Base-by-base conservation (phyloP, 202 grass and related monocot genomes). In the Panicum hallii region DNA sequence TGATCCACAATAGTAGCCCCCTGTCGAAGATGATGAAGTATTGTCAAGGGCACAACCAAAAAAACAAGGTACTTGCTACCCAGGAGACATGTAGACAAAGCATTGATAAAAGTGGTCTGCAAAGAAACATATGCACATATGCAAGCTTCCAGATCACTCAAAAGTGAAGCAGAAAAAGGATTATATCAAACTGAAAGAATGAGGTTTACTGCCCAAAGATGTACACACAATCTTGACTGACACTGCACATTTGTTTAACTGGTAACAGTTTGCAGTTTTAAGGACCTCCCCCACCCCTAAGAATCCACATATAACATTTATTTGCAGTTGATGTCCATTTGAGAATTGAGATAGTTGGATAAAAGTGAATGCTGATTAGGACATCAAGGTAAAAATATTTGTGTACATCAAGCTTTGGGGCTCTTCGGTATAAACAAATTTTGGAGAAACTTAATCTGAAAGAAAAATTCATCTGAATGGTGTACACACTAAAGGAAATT, bases 1-100 rank as follows among this genome's bases (percentile, higher is more conserved):
- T 99, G 97, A 92, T 99, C 97, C 62, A 96, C 90, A 80, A 99
- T 99, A 57, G 93, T 96, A 82, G 97, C 93, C 44, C 97, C 97
- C 97, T 99, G 74, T 72, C 1, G 5, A 88, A 45, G 43, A 92
- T 69, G 11, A 17, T 3, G 0, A 77, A 77, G 26, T 63, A 41
- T 42, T 7, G 0, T 71, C 15, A 84, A 56, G 20, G 16, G 4
- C 30, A 67, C 50, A 47, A 56, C 34, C 19, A 70, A 79, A 14
- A 53, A 0, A 62, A 0, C 44, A 63, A 57, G 1, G 8, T 75
- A 49, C 36, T 83, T 70, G 34, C 26, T 83, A 17, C 34, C 47
- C 3, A 13, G 26, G 23, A 63, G 11, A 43, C 36, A 49, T 49
- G 56, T 48, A 11, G 7, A 86, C 13, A 79, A 60, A 82, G 6